Base-by-base conservation (phyloP, 1,284 basidiomycete species). In the Gomphus bonarii region DNA sequence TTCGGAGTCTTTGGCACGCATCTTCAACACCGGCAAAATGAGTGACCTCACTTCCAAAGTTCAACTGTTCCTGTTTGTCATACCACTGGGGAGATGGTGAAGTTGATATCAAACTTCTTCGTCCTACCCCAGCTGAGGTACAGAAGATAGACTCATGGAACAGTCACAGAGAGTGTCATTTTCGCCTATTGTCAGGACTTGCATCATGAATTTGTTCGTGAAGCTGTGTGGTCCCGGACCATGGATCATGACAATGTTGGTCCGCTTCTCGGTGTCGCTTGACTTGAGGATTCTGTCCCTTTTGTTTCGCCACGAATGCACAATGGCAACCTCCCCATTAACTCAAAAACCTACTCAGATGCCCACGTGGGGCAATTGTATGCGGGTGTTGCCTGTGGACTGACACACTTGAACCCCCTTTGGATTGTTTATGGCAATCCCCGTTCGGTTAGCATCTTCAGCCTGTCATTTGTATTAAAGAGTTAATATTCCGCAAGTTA, bases 231-330 rank as follows among this genome's bases (percentile, higher is more conserved):
- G 50, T 53, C 42, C 22, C 40, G 18, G 14, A 50, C 50, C 2
- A 51, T 31, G 40, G 28, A 35, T n/a, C 56, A 53, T 33, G 55
- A 57, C 9, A 50, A 58, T 25, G 42, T 58, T 3, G 38, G 44
- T 11, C 56, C 56, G 2, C 49, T 58, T 14, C 50, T 58, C n/a
- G 56, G 56, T 3, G 18, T 58, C 16, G 40, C 56, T 5, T n/a
- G 42, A 3, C 28, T 57, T 22, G 25, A 46, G 7, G 31, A 28
- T 18, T 52, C 50, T 16, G 16, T 57, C 3, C 36, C 56, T 47
- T 38, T 53, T 36, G 31, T 58, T n/a, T 58, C 56, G 2, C 56
- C 50, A 12, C 52, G 49, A 36, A 53, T 52, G 50, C 22, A n/a
- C 2, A 36, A 46, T 2, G 49, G 56, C 16, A 25, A 36, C n/a